Evolutionary conservation across 2,329 filamentous ascomycete species (phyloP), one percentile per base, ranked within the genome.

Genomic region (Phoma sp.): DNA sequence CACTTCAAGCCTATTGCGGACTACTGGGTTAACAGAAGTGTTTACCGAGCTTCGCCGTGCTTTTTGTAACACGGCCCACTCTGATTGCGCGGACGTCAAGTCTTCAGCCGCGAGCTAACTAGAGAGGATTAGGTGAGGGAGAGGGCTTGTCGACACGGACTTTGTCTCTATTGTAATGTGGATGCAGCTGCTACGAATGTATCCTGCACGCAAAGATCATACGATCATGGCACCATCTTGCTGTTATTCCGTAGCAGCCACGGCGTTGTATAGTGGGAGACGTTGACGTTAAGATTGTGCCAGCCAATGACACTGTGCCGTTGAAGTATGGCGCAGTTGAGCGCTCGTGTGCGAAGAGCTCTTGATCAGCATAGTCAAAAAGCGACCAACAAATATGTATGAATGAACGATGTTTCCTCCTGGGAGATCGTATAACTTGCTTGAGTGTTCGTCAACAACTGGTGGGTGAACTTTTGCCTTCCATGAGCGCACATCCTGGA

Each of bases 31-130:
- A 23, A 40, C 18, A 25, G 32, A 26, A 21, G 12, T 12, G 32
- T 7, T 40, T 47, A 42, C 46, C 47, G 53, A 56, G 53, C 47
- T 56, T 56, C 47, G 37, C 47, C 47, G 53, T 47, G 23, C 20
- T 11, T 33, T 14, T 21, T 28, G 25, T 36, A 42, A 23, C 11
- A 18, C 32, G 29, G 12, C n/a, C 30, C 18, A 25, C 3, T n/a
- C n/a, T 29, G 7, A 26, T 15, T 34, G 38, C 45, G 29, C 23
- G n/a, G 28, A 40, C 28, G 26, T 34, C 25, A 36, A 14, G 15
- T 15, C 11, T 33, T 37, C 39, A 48, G 39, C 39, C 39, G 51
- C 28, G 18, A 28, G n/a, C 14, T 7, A 20, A 23, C 39, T 54
- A 54, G 23, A 39, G 43, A 12, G 32, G 15, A 48, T 53, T 43